Evolutionary conservation across 495 filamentous ascomycete genomes (phyloP), one percentile per base, ranked within the genome.

Genomic region (Thermothielavioides terrestris): DNA sequence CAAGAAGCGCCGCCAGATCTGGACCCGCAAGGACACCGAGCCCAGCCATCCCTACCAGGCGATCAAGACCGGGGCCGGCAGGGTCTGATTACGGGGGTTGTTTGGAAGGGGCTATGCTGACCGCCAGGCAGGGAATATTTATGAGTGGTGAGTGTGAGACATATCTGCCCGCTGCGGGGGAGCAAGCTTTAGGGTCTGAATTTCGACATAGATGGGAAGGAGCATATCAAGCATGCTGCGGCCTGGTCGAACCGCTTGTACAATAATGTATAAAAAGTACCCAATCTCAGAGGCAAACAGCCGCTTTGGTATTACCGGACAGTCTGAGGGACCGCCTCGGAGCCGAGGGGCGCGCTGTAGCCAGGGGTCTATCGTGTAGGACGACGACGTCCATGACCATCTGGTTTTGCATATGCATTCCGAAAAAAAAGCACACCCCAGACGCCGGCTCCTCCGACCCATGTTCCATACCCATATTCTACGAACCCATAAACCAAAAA

Each of bases 1-100:
- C 41, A 94, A 94, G 77, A 89, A 85, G 78, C 86, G 83, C 77
- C 79, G 79, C 64, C 90, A 91, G 76, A 79, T 95, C 52, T 91
- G 83, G 81, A 62, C 84, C 54, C 79, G 86, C 58, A 96, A 95
- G 78, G 90, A 88, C 65, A 85, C 88, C 68, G 73, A 77, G 44
- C 73, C 89, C 21, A 63, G 66, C 55, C 94, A 90, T 64, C 89
- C 89, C 10, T 94, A 78, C 67, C 53, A 61, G 46, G 14, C 30
- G 10, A 49, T 40, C 22, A 91, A 87, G 75, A 14, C 38, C 20
- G 26, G 18, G 23, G 1, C n/a, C n/a, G n/a, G n/a, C 1, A 5
- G 14, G 34, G 15, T 39, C 5, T 3, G 7, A 12, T 17, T 6
- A 9, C 2, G 36, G n/a, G 32, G 27, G 27, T 28, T 28, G 11